Evolutionary conservation across 192 early-diverging fungal genomes (phyloP), one percentile per base, ranked within the genome.

Genomic region (Coemansia sp.): DNA sequence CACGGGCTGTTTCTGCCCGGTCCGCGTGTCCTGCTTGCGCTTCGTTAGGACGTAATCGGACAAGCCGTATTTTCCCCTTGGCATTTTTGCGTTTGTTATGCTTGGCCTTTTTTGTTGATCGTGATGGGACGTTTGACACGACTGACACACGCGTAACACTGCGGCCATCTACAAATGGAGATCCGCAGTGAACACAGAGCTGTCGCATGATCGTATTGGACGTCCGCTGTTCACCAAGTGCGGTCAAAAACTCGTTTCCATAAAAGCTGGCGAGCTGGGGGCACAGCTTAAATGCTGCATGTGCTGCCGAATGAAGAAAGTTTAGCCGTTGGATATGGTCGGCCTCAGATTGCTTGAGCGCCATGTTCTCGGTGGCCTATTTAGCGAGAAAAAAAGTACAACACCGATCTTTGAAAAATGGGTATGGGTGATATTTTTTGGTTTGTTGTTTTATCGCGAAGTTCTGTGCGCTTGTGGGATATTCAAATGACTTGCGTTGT

Each of bases 241-340:
- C 57, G 1, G 56, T 60, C 22, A 49, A 35, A 27, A 79, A 69
- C 56, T 65, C 24, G 44, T 61, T 62, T 33, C 76, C 76, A 25
- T 62, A 72, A 45, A 72, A 79, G 2, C 65, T 65, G 12, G 76
- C 65, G 7, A 79, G 60, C 58, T 79, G 76, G 3, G 76, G 76
- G 27, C 76, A 79, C 28, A 79, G 58, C 24, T 56, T 61, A 47
- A 79, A 79, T 7, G 59, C 76, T 5, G 66, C 54, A 6, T 64
- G 65, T 1, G 69, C 58, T 5, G 69, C 76, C 4, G 66, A 62
- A 49, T 72, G 76, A 48, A 79, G 25, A 56, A 64, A 64, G 18
- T 58, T 48, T 27, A 65, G 56, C 21, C 76, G 57, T 25, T 33
- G 50, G 9, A 28, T 46, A 23, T 71, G 52, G 10, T 51, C 50